These are phyloP conservation scores for Cardiospermum halicacabum DNA, from an alignment of 345 rosid species.

Conservation along the genomic window DNA sequence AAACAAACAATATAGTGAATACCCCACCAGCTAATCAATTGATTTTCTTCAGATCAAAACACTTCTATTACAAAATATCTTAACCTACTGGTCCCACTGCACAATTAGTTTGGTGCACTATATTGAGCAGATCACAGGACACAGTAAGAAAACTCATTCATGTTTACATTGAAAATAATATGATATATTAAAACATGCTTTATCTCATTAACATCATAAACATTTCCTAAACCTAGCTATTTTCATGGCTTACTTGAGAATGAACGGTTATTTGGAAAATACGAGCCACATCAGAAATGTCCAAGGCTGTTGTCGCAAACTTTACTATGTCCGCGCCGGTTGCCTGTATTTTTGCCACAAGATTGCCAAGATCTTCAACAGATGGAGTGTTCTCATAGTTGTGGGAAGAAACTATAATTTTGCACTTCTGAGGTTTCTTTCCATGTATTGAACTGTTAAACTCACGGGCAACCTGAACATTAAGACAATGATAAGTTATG, in stretches of 20 bases:
- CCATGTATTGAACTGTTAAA: slow-evolving; percentile 52
- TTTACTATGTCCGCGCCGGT: slow-evolving; percentile 91
- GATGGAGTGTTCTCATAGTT: slow-evolving; percentile 84
- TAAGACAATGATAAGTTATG: not conserved
- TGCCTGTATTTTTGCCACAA: slow-evolving; percentile 66
- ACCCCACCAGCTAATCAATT: too few species aligned
- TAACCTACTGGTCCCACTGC: too few species aligned
- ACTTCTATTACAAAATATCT: too few species aligned
- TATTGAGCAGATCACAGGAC: not conserved
- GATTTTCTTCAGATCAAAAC: too few species aligned
- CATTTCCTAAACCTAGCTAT: slow-evolving; percentile 4
- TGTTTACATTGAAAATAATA: not conserved
- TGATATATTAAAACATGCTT: not conserved
- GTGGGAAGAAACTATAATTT: slow-evolving; percentile 80
- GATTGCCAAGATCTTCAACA: slow-evolving; percentile 69
- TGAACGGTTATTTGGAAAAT: slow-evolving; percentile 77
- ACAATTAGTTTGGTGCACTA: not conserved
- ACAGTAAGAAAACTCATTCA: not conserved
- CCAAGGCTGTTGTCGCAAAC: slow-evolving; percentile 82
- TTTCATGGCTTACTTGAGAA: slow-evolving; percentile 65
- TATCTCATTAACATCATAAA: not conserved
- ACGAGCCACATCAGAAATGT: slow-evolving; percentile 83
- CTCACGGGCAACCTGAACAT: slow-evolving; percentile 66
- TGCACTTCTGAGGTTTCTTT: slow-evolving; percentile 66
- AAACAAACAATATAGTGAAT: not conserved